Conservation (phyloP, 768 basidiomycete genomes). For the Lactarius indigo region DNA sequence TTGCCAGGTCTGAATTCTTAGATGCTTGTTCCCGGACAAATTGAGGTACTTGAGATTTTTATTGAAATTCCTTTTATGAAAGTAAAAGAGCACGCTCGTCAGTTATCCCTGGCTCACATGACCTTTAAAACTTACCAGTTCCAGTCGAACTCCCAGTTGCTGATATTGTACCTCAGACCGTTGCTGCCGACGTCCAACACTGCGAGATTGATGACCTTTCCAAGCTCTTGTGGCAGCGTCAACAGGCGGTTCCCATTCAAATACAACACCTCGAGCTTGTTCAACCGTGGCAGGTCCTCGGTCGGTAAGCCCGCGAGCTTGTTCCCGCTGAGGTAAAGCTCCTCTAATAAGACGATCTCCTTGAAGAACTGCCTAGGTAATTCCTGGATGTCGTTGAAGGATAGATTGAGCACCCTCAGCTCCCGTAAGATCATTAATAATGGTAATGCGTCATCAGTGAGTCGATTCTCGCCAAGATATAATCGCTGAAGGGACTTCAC, state of each 20-base stretch:
- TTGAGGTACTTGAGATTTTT: conserved; percentile 91
- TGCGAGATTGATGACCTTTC: conserved; percentile 71
- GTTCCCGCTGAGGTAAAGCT: conserved; percentile 95
- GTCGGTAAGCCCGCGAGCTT: conserved; percentile 85
- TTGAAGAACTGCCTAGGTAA: conserved; percentile 75
- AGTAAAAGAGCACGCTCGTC: conserved; percentile 1
- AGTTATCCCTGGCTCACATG: background rate
- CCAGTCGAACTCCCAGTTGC: conserved; percentile 99
- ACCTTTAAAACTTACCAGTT: conserved; percentile 71
- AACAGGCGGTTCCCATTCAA: conserved; percentile 93
- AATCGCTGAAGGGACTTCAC: conserved; percentile 71
- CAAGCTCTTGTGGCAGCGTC: conserved; percentile 87
- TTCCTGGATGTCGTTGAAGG: conserved; percentile 92
- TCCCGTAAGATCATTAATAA: conserved; percentile 72
- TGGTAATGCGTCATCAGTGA: conserved; percentile 76
- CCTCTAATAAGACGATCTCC: conserved; percentile 66
- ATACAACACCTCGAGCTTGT: conserved; percentile 68
- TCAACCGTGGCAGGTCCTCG: conserved; percentile 77
- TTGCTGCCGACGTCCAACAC: conserved; percentile 94
- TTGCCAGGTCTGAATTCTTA: conserved; percentile 86
- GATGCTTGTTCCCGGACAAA: conserved; percentile 91
- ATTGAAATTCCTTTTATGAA: conserved; percentile 83
- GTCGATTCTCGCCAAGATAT: conserved; percentile 85
- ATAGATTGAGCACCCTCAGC: conserved; percentile 81
- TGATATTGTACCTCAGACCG: conserved; percentile 91